Base-by-base conservation (phyloP, 1,284 basidiomycete genomes). In the Ceratobasidium sp. region DNA sequence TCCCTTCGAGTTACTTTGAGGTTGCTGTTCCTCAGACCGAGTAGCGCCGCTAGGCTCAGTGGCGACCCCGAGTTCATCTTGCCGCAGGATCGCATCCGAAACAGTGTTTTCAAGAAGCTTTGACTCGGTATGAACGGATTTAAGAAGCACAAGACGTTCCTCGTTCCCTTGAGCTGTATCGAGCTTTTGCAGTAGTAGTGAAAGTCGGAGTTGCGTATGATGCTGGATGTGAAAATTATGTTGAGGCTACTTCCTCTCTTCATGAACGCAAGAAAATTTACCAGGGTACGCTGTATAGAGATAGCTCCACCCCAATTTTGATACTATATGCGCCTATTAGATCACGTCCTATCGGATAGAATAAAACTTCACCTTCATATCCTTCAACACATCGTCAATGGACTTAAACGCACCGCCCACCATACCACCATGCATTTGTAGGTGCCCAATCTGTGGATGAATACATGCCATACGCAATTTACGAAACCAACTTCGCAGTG, bases 391-490 rank as follows among this genome's bases (percentile, higher is more conserved):
- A 39, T 93, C 91, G 10, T 86, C 86, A 85, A 95, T 94, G 10
- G 88, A 91, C 85, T 94, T 94, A 79, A 94, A 83, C 0, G 88
- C 86, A 10, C 77, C 79, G 23, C 80, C 80, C 6, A 81, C 66
- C 5, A 61, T 64, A 44, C 72, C 79, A 33, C 84, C 85, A 12
- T 85, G 80, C 51, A 83, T 80, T 69, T 86, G 86, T 33, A 94
- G 84, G 80, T 93, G 90, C 23, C 94, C 94, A 42, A 95, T 92
- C 87, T 93, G 94, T 42, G 95, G 94, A 86, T 97, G 95, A 0
- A 95, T 97, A 83, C 95, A 96, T 79, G 96, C 92, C 67, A 94
- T 94, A 66, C 95, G 90, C 42, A 97, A 87, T 66, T 89, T 90
- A n/a, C 93, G 89, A 20, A 97, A 86, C 77, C 90, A 89, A 2